A percentile compares a stretch with the other conserved stretches of the same genome.
Evolutionary conservation across 257 asterid genomes (phyloP).

Genomic region (Plantago major): DNA sequence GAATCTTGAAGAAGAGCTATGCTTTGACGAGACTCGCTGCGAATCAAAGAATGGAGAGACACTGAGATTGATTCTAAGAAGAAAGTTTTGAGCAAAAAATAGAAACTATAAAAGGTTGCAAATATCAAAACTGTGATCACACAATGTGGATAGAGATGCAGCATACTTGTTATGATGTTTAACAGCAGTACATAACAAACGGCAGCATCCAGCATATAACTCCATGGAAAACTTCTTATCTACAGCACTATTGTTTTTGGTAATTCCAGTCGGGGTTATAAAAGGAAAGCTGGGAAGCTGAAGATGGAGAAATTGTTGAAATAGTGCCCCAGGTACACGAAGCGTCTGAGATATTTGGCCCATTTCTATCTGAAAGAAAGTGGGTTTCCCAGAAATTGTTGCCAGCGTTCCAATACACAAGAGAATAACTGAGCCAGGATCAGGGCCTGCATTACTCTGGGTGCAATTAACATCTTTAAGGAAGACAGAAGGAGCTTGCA

Average conservation of each 20-base stretch:
- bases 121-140: constrained; percentile 9
- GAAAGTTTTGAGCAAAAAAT: constrained; percentile 3
- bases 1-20: constrained; percentile 75
- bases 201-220: constrained; percentile 79
- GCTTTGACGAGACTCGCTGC: constrained; percentile 61
- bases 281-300: constrained; percentile 29
- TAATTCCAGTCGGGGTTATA: constrained; percentile 17
- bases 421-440: constrained; percentile 74
- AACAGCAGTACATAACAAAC: constrained; percentile 60
- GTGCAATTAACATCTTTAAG: constrained; percentile 24
- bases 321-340: constrained; percentile 74
- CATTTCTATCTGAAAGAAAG: constrained; percentile 51
- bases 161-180: constrained; percentile 73
- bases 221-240: constrained; percentile 47
- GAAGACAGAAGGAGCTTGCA: constrained; percentile 71
- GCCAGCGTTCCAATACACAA: constrained; percentile 67
- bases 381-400: constrained; percentile 59
- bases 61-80: constrained; percentile 11
- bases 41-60: constrained; percentile 9
- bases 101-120: constrained; percentile 9
- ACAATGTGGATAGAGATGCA: constrained; percentile 7
- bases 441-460: constrained; percentile 41
- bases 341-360: constrained; percentile 57
- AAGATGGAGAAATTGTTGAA: constrained; percentile 58
- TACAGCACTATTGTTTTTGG: constrained; percentile 24